These are phyloP conservation scores for Catunica adiposa DNA, from an alignment of 2,329 filamentous ascomycete species.

Conservation along the genomic window DNA sequence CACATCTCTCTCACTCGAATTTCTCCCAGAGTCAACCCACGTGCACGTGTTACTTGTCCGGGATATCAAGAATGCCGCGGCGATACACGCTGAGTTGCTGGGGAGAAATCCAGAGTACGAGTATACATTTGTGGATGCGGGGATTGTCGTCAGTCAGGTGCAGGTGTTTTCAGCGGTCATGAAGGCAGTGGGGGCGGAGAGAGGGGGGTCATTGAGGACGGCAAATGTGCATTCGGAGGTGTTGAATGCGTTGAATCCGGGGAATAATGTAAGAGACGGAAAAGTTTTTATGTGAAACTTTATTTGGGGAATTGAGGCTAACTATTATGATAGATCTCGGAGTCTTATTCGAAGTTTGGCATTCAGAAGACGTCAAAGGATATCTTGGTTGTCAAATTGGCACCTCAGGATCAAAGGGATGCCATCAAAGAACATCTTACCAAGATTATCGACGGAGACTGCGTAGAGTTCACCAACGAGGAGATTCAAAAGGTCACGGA, in stretches of 20 bases:
- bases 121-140: conserved; percentile 85
- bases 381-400: conserved; percentile 70
- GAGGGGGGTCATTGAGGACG: conserved; percentile 49
- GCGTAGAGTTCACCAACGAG: conserved; percentile 44
- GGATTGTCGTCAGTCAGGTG: conserved; percentile 52
- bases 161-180: conserved; percentile 65
- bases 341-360: conserved; percentile 80
- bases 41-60: conserved; percentile 63
- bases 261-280: conserved; percentile 53
- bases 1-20: conserved; percentile 56
- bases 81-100: conserved; percentile 70
- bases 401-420: conserved; percentile 26
- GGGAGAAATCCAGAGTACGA: conserved; percentile 71
- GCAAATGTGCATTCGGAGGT: conserved; percentile 82
- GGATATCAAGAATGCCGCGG: conserved; percentile 59
- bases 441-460: conserved; percentile 43
- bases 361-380: conserved; percentile 51
- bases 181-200: conserved; percentile 52
- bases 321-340: conserved; percentile 50
- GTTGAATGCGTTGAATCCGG: conserved; percentile 62
- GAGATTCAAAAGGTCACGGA: conserved; percentile 45
- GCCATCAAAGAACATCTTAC: conserved; percentile 42
- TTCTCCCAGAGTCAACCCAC: conserved; percentile 50
- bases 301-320: neutral
- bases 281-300: neutral